phyloP scores from a whole-genome alignment of 176 grass and related monocot genomes.

The Bonia amplexicaulis region DNA sequence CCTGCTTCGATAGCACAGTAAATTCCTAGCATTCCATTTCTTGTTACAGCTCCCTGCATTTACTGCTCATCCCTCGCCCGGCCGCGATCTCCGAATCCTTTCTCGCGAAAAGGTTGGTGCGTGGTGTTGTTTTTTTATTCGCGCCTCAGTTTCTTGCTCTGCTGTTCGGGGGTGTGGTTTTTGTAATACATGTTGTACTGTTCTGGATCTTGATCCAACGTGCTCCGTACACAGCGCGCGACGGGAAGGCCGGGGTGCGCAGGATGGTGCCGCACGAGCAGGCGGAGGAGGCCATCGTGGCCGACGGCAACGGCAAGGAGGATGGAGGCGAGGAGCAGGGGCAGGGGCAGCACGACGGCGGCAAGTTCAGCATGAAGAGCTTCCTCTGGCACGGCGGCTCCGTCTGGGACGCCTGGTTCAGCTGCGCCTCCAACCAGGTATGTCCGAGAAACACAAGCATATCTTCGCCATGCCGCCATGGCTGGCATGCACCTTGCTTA shows the following conservation, averaged over 20 bases:
- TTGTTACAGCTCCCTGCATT: constrained; percentile 24
- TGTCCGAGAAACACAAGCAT: background rate
- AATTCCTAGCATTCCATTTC: constrained; percentile 35
- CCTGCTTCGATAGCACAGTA: constrained; percentile 39
- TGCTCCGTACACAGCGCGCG: constrained; percentile 18
- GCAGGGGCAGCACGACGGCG: constrained; percentile 25
- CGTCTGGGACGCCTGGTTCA: constrained; percentile 98
- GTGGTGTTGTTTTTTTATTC: background rate
- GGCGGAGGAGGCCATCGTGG: constrained; percentile 64
- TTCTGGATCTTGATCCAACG: constrained; percentile 50
- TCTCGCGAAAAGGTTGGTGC: constrained; percentile 22
- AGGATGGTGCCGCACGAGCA: constrained; percentile 65
- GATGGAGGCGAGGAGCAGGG: constrained; percentile 39
- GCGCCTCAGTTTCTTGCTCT: background rate
- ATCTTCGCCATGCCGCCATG: background rate
- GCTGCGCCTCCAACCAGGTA: constrained; percentile 97
- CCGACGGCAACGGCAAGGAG: constrained; percentile 57
- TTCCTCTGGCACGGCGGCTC: constrained; percentile 96
- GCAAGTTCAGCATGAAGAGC: constrained; percentile 46
- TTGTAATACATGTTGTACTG: background rate
- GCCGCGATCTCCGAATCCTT: constrained; percentile 33
- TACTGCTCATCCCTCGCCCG: constrained; percentile 22
- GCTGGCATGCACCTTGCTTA: background rate
- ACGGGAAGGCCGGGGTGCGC: background rate
- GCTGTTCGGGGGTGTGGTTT: background rate